Conservation (phyloP, 306 rosid genomes). For the Fragaria vesca region DNA sequence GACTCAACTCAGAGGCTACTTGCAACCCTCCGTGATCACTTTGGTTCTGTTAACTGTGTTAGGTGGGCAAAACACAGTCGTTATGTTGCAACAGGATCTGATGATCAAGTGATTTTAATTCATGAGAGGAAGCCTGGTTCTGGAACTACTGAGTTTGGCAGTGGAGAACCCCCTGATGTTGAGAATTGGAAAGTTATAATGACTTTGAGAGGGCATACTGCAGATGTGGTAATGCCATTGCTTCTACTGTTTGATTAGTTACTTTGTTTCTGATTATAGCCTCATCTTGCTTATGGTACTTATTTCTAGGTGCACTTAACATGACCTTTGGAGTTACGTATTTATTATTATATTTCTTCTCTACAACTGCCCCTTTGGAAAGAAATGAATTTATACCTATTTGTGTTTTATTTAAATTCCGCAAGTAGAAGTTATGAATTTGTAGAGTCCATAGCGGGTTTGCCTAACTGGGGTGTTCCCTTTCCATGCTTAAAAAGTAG, state of each 20-base stretch:
- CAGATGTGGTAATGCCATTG: slow-evolving; percentile 92
- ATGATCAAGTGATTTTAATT: slow-evolving; percentile 86
- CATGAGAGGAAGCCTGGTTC: slow-evolving; percentile 99
- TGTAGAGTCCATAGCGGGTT: slow-evolving; percentile 26
- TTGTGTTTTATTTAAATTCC: neutral
- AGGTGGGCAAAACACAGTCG: slow-evolving; percentile 98
- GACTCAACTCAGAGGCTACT: slow-evolving; percentile 84
- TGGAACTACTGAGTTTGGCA: slow-evolving; percentile 96
- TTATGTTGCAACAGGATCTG: slow-evolving; percentile 92
- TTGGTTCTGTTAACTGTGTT: slow-evolving; percentile 97
- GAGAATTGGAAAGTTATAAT: slow-evolving; percentile 96
- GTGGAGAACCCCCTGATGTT: slow-evolving; percentile 97
- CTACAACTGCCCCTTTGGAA: neutral
- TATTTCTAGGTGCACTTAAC: neutral
- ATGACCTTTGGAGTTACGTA: neutral
- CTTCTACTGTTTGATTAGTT: slow-evolving; percentile 25
- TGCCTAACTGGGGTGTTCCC: slow-evolving; percentile 54
- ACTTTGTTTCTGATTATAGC: neutral
- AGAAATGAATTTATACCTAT: neutral
- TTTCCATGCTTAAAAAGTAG: slow-evolving; percentile 91
- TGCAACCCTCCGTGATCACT: slow-evolving; percentile 95
- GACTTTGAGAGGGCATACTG: slow-evolving; percentile 98
- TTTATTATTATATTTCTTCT: neutral
- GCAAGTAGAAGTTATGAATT: slow-evolving; percentile 9
- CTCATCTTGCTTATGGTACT: slow-evolving; percentile 15